Base-by-base conservation (phyloP, 129 eudicot genomes). In the Flaveria bidentis region DNA sequence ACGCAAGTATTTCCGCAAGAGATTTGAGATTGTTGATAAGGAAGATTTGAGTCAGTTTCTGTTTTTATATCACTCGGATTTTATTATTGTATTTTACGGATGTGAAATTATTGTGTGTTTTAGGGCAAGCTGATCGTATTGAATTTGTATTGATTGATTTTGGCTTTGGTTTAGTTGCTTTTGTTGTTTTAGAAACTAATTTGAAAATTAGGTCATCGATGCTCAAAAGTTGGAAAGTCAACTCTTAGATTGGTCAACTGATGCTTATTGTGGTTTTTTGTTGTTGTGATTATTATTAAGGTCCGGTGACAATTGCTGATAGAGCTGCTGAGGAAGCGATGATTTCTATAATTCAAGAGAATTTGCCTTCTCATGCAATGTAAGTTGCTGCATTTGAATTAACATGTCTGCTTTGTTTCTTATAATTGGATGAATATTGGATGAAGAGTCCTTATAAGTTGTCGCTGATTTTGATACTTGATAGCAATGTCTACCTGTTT, bases 261-360 rank as follows among this genome's bases (percentile, higher is more conserved):
- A 0, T 45, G 2, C 49, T 45, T 9, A 65, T 69, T 61, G 55
- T 26, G n/a, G n/a, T 15, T 25, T 28, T 16, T 26, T 49, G 39
- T 76, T 55, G 70, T 14, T 44, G 15, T 45, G 58, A 10, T 66
- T 73, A 14, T 74, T 65, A 64, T 49, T 47, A 44, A 91, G 98
- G 97, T 88, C 98, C 98, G 26, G 98, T 94, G 81, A 94, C 98
- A 6, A 86, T 94, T 71, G 98, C 96, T 82, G 97, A 94, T 87
- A 88, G 75, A 79, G 91, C 87, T 76, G 97, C 97, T 25, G 98
- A 93, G 87, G 93, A 83, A 73, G 75, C 98, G 2, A 93, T 94
- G 98, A 84, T 82, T 53, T 77, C 85, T 9, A 83, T 94, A 25
- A 76, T 94, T 1, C 72, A 73, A 65, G 83, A 88, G 75, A 81